phyloP scores from a whole-genome alignment of 768 basidiomycete species.

The Floccularia luteovirens region DNA sequence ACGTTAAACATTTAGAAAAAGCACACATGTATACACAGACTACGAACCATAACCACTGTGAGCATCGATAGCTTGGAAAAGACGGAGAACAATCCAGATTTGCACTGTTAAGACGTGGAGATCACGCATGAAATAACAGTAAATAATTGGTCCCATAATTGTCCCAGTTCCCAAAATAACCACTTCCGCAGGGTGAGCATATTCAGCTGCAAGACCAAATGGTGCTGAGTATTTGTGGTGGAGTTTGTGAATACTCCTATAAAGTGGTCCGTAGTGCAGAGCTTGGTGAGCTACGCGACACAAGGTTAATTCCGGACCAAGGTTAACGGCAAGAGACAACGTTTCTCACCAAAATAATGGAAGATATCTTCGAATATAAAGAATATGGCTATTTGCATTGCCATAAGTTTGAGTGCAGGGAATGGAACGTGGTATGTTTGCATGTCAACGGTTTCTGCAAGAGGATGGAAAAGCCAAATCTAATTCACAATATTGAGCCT shows the following conservation, averaged over 20 bases:
- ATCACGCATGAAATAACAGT: constrained; percentile 65
- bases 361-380: constrained; percentile 96
- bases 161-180: constrained; percentile 93
- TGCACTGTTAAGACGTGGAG: constrained; percentile 93
- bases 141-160: constrained; percentile 80
- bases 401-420: constrained; percentile 61
- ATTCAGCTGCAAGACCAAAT: constrained; percentile 95
- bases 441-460: constrained; percentile 87
- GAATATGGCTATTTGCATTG: constrained; percentile 77
- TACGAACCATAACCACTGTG: constrained; percentile 89
- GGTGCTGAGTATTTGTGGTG: constrained; percentile 98
- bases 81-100: constrained; percentile 85
- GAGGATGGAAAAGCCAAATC: constrained; percentile 91
- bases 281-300: constrained; percentile 67
- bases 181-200: constrained; percentile 95
- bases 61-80: constrained; percentile 96
- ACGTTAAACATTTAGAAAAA: constrained; percentile 1
- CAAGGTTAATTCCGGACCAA: background rate
- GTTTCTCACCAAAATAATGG: constrained; percentile 74
- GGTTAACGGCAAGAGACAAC: background rate
- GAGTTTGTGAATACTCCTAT: constrained; percentile 93
- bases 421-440: constrained; percentile 91
- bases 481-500: constrained; percentile 18
- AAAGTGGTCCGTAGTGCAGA: constrained; percentile 76
- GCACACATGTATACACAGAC: background rate